A percentile compares a stretch with the other conserved stretches of the same genome.
Conservation (phyloP, 352 stramenopile species). For the Globisporangium lucens region DNA sequence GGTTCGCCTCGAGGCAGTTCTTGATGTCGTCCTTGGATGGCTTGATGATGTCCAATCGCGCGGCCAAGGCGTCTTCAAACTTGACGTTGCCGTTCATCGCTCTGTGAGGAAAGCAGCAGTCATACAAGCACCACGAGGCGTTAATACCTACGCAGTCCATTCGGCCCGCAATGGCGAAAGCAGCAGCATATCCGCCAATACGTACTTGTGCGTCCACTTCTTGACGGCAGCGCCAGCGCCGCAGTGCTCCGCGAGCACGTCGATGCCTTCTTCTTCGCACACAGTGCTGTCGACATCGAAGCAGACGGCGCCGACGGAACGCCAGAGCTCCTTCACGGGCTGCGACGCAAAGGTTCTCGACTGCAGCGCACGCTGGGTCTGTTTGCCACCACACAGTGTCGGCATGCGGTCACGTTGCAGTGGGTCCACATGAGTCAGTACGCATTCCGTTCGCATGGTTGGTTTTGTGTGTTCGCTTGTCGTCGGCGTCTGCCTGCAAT, state of each 20-base stretch:
- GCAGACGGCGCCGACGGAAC: conserved; percentile 72
- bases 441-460: conserved; percentile 14
- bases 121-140: background rate
- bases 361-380: conserved; percentile 1
- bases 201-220: conserved; percentile 91
- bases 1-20: conserved; percentile 88
- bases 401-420: background rate
- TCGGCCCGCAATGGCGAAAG: background rate
- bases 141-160: conserved; percentile 11
- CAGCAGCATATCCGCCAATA: background rate
- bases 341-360: conserved; percentile 7
- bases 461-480: background rate
- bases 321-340: conserved; percentile 50
- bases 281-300: conserved; percentile 98
- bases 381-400: background rate
- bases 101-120: conserved; percentile 30
- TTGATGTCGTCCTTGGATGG: conserved; percentile 89
- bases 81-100: conserved; percentile 98
- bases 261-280: conserved; percentile 97
- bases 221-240: conserved; percentile 93
- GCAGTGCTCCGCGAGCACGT: conserved; percentile 96
- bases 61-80: conserved; percentile 97
- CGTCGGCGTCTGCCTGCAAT: background rate
- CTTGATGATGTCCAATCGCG: conserved; percentile 94
- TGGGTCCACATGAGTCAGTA: conserved; percentile 11